Base-by-base conservation (phyloP, 805 yeast species). In the Lachancea dasiensis region DNA sequence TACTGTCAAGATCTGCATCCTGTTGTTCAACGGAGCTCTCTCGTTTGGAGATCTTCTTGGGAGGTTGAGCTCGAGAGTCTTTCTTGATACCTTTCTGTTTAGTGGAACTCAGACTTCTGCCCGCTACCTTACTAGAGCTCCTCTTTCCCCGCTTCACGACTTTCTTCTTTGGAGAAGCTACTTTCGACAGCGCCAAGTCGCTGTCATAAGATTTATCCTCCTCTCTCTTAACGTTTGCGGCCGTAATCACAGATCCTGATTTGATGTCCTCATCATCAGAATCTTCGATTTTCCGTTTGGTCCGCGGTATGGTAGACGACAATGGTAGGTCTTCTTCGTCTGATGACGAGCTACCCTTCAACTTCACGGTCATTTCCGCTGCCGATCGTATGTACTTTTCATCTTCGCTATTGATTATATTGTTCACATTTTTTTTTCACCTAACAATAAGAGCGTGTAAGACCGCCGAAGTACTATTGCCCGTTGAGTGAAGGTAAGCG, bases 1-100 rank as follows among this genome's bases (percentile, higher is more conserved):
- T 24, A 13, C 51, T 55, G 19, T 61, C 51, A 21, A 53, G 59
- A 9, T 46, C 60, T 17, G 50, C 51, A 8, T 42, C 38, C 17
- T 46, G 38, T 17, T 28, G 32, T 14, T 36, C 40, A n/a, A 30
- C 19, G 5, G 40, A 29, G n/a, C 13, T 19, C 25, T 36, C 40
- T 15, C 35, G n/a, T 30, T 30, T 36, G 3, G 25, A 27, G 8
- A 28, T 27, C 46, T 34, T 34, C 39, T 45, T 39, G 3, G 35
- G 31, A 11, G 23, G 13, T 30, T 31, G 8, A 6, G 19, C 7
- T 4, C 31, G 38, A 16, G 28, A 51, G 23, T 48, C 50, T 24
- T 41, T 34, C 28, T 40, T 36, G 4, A 6, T 21, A 28, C 8
- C 9, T 17, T 5, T n/a, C 23, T 19, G 18, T 11, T 24, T 36